phyloP scores from a whole-genome alignment of 768 basidiomycete genomes.

The Termitomyces sp. region DNA sequence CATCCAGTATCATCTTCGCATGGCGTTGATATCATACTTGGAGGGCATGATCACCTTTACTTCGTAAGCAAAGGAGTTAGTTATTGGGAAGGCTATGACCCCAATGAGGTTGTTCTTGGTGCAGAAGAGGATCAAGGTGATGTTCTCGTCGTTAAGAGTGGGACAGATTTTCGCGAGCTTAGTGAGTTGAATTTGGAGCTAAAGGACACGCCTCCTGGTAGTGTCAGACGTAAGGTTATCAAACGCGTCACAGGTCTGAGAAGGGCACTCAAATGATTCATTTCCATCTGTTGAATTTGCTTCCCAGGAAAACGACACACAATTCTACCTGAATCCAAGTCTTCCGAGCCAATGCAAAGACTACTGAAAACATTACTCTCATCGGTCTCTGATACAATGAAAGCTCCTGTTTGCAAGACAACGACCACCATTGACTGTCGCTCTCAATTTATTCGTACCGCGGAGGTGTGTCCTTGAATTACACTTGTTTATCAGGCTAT shows the following conservation, averaged over 20 bases:
- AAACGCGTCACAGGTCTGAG: conserved; percentile 50
- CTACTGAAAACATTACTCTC: conserved; percentile 62
- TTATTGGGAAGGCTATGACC: conserved; percentile 63
- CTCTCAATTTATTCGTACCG: conserved; percentile 67
- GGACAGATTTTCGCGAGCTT: conserved; percentile 85
- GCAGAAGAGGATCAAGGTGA: conserved; percentile 71
- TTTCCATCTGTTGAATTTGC: background rate
- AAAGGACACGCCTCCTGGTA: conserved; percentile 50
- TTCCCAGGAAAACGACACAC: conserved; percentile 58
- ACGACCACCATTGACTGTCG: conserved; percentile 65
- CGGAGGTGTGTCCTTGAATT: conserved; percentile 44
- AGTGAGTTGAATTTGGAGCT: conserved; percentile 70
- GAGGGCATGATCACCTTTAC: conserved; percentile 88
- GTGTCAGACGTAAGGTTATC: conserved; percentile 62
- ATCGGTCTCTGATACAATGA: conserved; percentile 63
- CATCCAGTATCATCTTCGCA: conserved; percentile 46
- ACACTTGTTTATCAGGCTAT: background rate
- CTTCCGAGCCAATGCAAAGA: conserved; percentile 47
- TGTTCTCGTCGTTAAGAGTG: conserved; percentile 76
- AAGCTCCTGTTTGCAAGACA: conserved; percentile 72
- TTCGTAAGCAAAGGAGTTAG: conserved; percentile 63
- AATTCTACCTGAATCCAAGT: conserved; percentile 52
- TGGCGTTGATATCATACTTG: conserved; percentile 79
- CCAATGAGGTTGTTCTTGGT: conserved; percentile 47
- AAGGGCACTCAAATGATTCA: background rate